phyloP scores from a whole-genome alignment of 2,329 filamentous ascomycete species.

The Pseudogymnoascus sp. region DNA sequence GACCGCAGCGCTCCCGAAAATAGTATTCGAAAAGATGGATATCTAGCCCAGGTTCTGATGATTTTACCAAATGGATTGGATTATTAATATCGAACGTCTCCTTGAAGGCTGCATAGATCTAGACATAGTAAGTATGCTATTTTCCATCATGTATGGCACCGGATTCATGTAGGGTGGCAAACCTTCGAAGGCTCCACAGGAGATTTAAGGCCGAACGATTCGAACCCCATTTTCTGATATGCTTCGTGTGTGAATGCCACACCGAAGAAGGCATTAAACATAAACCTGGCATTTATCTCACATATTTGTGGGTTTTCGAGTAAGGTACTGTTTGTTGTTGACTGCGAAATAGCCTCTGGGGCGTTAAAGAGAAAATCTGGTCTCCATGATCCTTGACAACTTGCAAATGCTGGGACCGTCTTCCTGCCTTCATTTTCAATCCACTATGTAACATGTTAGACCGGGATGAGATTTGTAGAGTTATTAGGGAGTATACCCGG shows the following conservation, averaged over 20 bases:
- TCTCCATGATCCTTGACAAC: conserved; percentile 9
- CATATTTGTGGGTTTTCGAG: conserved; percentile 7
- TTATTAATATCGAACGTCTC: not conserved
- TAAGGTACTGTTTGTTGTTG: not conserved
- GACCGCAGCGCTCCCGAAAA: not conserved
- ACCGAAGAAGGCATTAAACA: conserved; percentile 11
- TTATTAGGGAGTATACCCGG: not conserved
- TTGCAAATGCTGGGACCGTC: not conserved
- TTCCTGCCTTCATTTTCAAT: conserved; percentile 1
- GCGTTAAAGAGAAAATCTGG: conserved; percentile 12
- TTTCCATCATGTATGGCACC: too few species aligned
- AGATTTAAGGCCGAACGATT: conserved; percentile 2
- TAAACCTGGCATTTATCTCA: conserved; percentile 13
- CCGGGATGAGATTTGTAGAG: not conserved
- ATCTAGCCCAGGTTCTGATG: conserved; percentile 8
- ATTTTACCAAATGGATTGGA: conserved; percentile 12
- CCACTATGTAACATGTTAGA: not conserved
- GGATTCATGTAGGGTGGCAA: not conserved
- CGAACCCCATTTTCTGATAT: not conserved
- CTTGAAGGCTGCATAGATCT: conserved; percentile 8
- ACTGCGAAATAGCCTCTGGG: not conserved
- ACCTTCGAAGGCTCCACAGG: conserved; percentile 8
- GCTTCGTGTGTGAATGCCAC: conserved; percentile 11
- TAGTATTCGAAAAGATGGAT: conserved; percentile 11
- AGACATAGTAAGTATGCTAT: not conserved